These are phyloP conservation scores for Cryptococcus sp. DNA, from an alignment of 1,284 basidiomycete species.

Conservation along the genomic window DNA sequence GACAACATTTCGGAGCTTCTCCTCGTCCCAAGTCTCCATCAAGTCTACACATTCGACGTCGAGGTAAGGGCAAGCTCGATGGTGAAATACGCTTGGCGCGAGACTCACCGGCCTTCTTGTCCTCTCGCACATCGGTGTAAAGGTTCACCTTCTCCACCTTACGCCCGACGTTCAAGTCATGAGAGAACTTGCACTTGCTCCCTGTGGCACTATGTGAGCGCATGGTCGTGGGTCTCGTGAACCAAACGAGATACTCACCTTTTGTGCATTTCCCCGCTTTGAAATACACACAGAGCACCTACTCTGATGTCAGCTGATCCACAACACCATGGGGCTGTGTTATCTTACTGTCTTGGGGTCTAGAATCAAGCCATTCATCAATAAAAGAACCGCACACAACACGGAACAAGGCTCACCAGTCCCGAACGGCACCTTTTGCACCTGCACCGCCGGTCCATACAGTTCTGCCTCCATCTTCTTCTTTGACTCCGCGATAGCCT, in stretches of 20 bases:
- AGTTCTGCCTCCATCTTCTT: slow-evolving; percentile 81
- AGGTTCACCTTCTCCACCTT: slow-evolving; percentile 96
- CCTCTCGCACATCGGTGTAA: slow-evolving; percentile 82
- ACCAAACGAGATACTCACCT: slow-evolving; percentile 50
- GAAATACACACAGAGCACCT: slow-evolving; percentile 77
- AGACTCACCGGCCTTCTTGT: slow-evolving; percentile 63
- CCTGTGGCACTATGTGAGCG: slow-evolving; percentile 38
- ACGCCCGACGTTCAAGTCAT: slow-evolving; percentile 79
- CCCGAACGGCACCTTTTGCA: slow-evolving; percentile 83
- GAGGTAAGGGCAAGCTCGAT: not conserved
- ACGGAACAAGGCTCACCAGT: slow-evolving; percentile 54
- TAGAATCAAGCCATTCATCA: slow-evolving; percentile 1
- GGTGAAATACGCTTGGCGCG: not conserved
- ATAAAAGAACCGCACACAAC: not conserved
- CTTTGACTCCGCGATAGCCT: slow-evolving; percentile 72
- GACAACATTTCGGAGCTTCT: slow-evolving; percentile 76
- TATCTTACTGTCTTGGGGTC: slow-evolving; percentile 72
- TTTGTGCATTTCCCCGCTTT: slow-evolving; percentile 88
- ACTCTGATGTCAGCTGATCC: slow-evolving; percentile 1
- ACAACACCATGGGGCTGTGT: not conserved
- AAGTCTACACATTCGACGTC: slow-evolving; percentile 9
- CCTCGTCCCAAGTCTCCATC: slow-evolving; percentile 98
- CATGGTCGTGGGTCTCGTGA: not conserved
- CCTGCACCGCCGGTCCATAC: slow-evolving; percentile 62
- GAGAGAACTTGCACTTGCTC: slow-evolving; percentile 92